Base-by-base conservation (phyloP, 768 basidiomycete species). In the Boletus fagicola region DNA sequence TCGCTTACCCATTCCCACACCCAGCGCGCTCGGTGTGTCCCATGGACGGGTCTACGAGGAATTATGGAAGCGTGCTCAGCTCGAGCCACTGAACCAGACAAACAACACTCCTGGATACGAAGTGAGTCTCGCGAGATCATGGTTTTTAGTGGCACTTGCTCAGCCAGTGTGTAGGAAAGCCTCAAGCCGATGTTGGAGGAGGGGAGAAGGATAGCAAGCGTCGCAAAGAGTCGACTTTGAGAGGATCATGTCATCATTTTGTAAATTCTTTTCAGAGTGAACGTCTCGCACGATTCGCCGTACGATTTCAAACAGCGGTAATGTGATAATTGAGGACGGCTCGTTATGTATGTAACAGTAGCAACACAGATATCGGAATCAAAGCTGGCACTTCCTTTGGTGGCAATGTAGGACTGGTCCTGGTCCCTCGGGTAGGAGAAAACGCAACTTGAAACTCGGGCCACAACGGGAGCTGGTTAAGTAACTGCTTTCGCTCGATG, bases 41-140 rank as follows among this genome's bases (percentile, higher is more conserved):
- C 77, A 84, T 61, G 89, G 88, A 2, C 79, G 75, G 13, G 87
- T 83, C 15, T 91, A 90, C 53, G 82, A 90, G 52, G 77, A 79
- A n/a, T 68, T 90, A 12, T 86, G 85, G 82, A 72, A 79, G 31
- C 72, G 80, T 11, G 85, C 77, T 6, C 80, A 85, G 62, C 65
- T 66, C 4, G 85, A 88, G 54, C 87, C 87, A 0, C 66, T 88
- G 47, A 89, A 88, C 64, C 67, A 72, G 57, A 72, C 68, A 0
- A 78, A 80, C 35, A 75, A 82, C 8, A 72, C 82, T 3, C 75
- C 73, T n/a, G 85, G 79, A 24, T 87, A 89, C 63, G 73, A 80
- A 73, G 84, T 84, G 44, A 51, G 60, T 53, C 20, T 20, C 12
- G 16, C 18, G 4, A 26, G 28, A 16, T 15, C 6, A 16, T 46